Base-by-base conservation (phyloP, 768 basidiomycete genomes). In the Daedalea quercina region DNA sequence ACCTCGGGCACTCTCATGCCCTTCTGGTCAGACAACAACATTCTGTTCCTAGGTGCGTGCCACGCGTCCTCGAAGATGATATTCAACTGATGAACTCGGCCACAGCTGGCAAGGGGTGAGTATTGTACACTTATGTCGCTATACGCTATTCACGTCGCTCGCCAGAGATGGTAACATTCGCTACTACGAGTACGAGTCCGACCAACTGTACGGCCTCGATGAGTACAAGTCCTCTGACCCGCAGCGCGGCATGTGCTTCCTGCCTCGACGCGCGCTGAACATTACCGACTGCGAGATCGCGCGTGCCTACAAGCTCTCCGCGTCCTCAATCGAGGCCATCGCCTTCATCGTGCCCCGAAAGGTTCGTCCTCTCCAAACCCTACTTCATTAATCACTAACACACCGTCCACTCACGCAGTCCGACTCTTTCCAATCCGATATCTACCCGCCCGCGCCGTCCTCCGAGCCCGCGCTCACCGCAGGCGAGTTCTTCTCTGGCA, bases 221-320 rank as follows among this genome's bases (percentile, higher is more conserved):
- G 96, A 97, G 66, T 81, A 94, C 77, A 89, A 94, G 67, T 89
- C 87, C 3, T 76, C 84, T 19, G 90, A 94, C 48, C 94, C 95
- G 25, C 95, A 98, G 69, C 90, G 94, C 48, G 96, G 96, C 12
- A 90, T 98, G 84, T 91, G 89, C 67, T 94, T 98, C 85, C 78
- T 96, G 41, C 96, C 96, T 12, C 82, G 94, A 33, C 88, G 94
- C 45, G 85, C 90, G 0, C 80, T 98, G 62, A 92, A 80, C 65
- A 87, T 96, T 22, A 72, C 78, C 34, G 92, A 97, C 49, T 95
- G 94, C 67, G 96, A 98, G 68, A 96, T 98, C 59, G 94, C 92
- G 1, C 79, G 93, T 25, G 92, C 89, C 1, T 97, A 90, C 79
- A 99, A 98, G 69, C 78, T 95, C 19, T 75, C 81, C 15, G 82